Percentiles rank a stretch among this genome's conserved stretches.
Evolutionary conservation across 352 stramenopile genomes (phyloP).

Genomic region (Elongisporangium prolatum): DNA sequence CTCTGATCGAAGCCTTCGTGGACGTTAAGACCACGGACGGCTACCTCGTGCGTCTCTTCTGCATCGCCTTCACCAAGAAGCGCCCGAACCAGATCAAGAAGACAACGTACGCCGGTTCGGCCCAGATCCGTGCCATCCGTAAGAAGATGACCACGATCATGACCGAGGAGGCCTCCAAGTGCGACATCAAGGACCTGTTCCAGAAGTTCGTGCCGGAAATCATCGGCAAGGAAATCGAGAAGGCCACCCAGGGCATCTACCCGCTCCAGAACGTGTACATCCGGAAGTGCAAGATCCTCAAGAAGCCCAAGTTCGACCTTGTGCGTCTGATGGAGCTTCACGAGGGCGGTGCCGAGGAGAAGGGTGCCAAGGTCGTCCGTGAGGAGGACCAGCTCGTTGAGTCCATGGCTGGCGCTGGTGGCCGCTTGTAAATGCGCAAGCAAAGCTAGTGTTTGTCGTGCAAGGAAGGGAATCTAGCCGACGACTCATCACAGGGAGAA

Average conservation of each 20-base stretch:
- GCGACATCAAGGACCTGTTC: constrained; percentile 99
- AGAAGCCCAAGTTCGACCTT: constrained; percentile 99
- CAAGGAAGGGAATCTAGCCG: constrained; percentile 2
- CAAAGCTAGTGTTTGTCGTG: constrained; percentile 12
- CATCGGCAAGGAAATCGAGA: constrained; percentile 98
- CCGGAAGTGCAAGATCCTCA: constrained; percentile 99
- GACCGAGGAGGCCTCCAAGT: constrained; percentile 96
- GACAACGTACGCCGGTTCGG: constrained; percentile 98
- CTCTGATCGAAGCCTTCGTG: constrained; percentile 98
- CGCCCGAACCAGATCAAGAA: constrained; percentile 99
- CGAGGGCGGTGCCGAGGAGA: constrained; percentile 91
- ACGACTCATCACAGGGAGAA: neutral
- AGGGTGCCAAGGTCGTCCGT: constrained; percentile 88
- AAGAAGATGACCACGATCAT: constrained; percentile 99
- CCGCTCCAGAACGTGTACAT: constrained; percentile 99
- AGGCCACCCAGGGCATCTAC: constrained; percentile 97
- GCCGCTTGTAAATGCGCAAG: constrained; percentile 75
- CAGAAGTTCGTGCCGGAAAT: constrained; percentile 98
- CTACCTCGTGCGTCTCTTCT: constrained; percentile 99
- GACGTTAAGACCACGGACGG: constrained; percentile 99
- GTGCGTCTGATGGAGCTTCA: constrained; percentile 99
- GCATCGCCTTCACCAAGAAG: constrained; percentile 99
- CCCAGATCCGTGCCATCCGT: constrained; percentile 96
- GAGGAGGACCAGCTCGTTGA: constrained; percentile 85
- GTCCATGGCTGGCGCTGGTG: constrained; percentile 82